Evolutionary conservation across 148 eudicot genomes (phyloP).

Genomic region (Amaranthus palmeri): DNA sequence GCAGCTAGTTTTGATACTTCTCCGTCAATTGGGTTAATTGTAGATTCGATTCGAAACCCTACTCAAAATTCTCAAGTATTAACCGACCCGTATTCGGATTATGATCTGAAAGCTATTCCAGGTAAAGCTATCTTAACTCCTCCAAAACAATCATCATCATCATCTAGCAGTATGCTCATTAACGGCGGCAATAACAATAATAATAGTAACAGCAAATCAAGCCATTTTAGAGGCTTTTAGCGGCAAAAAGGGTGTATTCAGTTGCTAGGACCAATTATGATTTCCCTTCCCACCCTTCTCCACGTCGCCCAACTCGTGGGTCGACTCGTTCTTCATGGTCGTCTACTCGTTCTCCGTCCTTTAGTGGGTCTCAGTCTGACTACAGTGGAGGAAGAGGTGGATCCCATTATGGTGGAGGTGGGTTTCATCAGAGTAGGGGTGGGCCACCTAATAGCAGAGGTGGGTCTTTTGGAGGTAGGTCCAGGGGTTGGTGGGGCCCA

Average conservation of each 20-base stretch:
- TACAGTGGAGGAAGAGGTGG: background rate
- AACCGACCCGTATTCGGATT: conserved; percentile 44
- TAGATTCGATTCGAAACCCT: conserved; percentile 5
- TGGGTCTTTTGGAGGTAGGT: background rate
- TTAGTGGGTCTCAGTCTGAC: conserved; percentile 10
- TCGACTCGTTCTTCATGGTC: background rate
- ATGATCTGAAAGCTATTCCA: conserved; percentile 75
- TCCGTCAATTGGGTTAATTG: background rate
- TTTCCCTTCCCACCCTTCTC: conserved; percentile 23
- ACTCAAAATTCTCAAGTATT: background rate
- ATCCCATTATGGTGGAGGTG: conserved; percentile 2
- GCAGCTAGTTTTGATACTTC: background rate
- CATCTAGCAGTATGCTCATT: background rate
- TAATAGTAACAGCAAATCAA: conserved; percentile 35
- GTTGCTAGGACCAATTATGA: conserved; percentile 33
- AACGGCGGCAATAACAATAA: background rate
- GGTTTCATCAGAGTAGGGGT: background rate
- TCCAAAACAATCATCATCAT: background rate
- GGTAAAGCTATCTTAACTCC: conserved; percentile 63
- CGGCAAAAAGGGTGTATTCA: conserved; percentile 58
- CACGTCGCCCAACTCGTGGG: conserved; percentile 33
- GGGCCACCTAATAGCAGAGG: background rate
- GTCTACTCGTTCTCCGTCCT: conserved; percentile 6
- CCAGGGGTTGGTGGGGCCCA: conserved; percentile 4
- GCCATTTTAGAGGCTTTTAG: conserved; percentile 81